phyloP scores from a whole-genome alignment of 768 basidiomycete genomes.

The Russula abietina region DNA sequence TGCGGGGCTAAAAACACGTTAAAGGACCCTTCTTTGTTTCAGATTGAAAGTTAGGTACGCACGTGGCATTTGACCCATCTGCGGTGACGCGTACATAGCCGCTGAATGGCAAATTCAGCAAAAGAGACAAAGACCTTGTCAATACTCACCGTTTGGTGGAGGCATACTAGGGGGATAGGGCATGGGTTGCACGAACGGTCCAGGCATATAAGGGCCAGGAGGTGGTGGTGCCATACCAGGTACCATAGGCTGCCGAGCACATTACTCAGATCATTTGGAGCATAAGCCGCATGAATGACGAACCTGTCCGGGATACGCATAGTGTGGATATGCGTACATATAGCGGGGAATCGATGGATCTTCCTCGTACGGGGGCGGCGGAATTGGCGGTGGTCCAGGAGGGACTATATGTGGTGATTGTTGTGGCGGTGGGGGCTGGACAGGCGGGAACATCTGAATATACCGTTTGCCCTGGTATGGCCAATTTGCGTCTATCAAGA shows the following conservation, averaged over 20 bases:
- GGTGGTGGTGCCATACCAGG: constrained; percentile 78
- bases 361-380: constrained; percentile 76
- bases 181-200: constrained; percentile 81
- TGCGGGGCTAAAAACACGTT: constrained; percentile 45
- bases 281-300: constrained; percentile 26
- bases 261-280: constrained; percentile 8
- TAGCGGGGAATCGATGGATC: constrained; percentile 57
- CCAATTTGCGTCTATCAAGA: constrained; percentile 62
- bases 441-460: constrained; percentile 64
- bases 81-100: constrained; percentile 79
- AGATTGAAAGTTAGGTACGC: constrained; percentile 31
- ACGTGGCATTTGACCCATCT: constrained; percentile 88
- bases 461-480: constrained; percentile 88
- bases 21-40: not conserved
- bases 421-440: constrained; percentile 54
- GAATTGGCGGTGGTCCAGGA: constrained; percentile 62
- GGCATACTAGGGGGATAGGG: constrained; percentile 76
- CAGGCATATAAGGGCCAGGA: constrained; percentile 72
- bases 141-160: constrained; percentile 56
- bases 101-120: constrained; percentile 16
- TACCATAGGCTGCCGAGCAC: constrained; percentile 62
- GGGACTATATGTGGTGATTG: constrained; percentile 61
- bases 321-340: constrained; percentile 70
- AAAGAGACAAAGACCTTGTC: constrained; percentile 3
- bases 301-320: constrained; percentile 73